Evolutionary conservation across 2,329 filamentous ascomycete genomes (phyloP), one percentile per base, ranked within the genome.

Genomic region (Pseudocercospora eumusae): DNA sequence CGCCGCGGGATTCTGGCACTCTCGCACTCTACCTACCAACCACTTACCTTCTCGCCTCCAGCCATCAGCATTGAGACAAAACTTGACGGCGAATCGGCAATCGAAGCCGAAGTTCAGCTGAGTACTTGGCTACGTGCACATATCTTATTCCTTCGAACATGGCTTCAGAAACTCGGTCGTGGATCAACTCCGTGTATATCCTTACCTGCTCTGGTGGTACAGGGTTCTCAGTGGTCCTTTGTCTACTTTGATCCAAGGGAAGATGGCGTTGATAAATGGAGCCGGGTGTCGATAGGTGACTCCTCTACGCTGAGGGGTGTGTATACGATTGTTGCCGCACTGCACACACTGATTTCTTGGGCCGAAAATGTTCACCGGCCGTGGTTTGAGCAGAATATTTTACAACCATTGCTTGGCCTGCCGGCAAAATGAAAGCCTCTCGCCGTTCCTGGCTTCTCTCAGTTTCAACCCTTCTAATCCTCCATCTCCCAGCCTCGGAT

Each of bases 361-460:
- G 33, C 33, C 11, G 25, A 33, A 15, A 20, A 18, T 15, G 52
- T 18, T 11, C 33, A 55, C 33, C 20, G 27, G 18, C 27, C 52
- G 20, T 55, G 27, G 52, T 55, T 55, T 36, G 27, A 33, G 27
- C 11, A 40, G 52, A 55, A 55, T 33, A 36, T 55, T 28, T 28
- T 28, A 28, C 27, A 28, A 28, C 27, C 27, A 28, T 28, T 28
- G 27, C 27, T 28, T 28, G 27, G 27, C 27, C 27, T 28, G 9
- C 27, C 27, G 27, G 27, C 27, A 28, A 8, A 28, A 28, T 28
- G 27, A 28, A 8, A 28, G 27, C 27, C 9, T 28, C 27, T 28
- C 27, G 27, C 5, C 27, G 27, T 28, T 9, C 5, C 27, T 28
- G 7, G 27, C 27, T 28, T 28, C 5, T 28, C 27, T 28, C 27